Evolutionary conservation across 1,139 yeast genomes (phyloP), one percentile per base, ranked within the genome.

Genomic region (Candida frijolesensis): DNA sequence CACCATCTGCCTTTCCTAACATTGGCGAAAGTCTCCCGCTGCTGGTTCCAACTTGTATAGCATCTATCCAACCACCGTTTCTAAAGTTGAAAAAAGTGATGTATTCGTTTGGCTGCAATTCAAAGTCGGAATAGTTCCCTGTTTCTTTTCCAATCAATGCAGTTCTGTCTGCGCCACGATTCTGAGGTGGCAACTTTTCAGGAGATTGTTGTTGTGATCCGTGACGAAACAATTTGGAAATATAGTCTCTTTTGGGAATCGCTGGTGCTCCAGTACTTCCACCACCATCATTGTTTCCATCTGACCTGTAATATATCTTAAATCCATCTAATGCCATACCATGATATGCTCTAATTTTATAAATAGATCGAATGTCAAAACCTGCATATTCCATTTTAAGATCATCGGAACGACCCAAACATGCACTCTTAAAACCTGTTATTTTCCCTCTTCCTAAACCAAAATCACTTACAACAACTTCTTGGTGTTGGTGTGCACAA

Each of bases 61-160:
- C 96, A 71, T 94, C 98, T 14, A 94, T 74, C 97, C 98, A 94
- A 1, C 80, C 85, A 6, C 98, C 98, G 47, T 84, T 76, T 55
- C 96, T 76, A 44, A 90, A 71, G 49, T 78, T 76, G 51, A 91
- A 73, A 39, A 85, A 87, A 3, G 74, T 64, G 8, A 94, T 71
- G 10, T 59, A 56, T 62, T 92, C 97, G 34, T 83, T 89, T 0
- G 66, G 67, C 2, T 71, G 70, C 9, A 92, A 62, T 1, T 63
- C 64, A 53, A 87, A 79, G 48, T 87, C 95, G 0, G 85, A 65
- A 51, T 78, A 84, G 45, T 76, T 71, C 1, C 74, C 72, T 3
- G 84, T 89, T 48, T 77, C 75, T 35, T 83, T 83, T 10, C 98
- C 98, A 51, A 87, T 76, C 30, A 82, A 54, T 0, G 70, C 75